These are phyloP conservation scores for Thelonectria discophora DNA, from an alignment of 2,329 filamentous ascomycete genomes.

Conservation along the genomic window DNA sequence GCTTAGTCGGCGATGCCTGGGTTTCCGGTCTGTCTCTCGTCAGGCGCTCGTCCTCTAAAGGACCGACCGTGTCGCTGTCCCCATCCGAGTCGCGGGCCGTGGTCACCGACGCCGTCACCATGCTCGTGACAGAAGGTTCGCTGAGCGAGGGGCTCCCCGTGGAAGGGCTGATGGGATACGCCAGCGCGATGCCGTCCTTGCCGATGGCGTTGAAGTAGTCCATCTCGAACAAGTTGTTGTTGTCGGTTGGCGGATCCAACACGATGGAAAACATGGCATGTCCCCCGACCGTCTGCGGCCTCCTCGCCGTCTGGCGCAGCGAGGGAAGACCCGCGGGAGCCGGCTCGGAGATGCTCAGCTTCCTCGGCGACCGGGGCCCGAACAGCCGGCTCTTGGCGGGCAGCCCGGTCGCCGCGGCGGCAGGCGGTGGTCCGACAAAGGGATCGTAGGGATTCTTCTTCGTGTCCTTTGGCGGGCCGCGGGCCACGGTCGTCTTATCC, in stretches of 20 bases:
- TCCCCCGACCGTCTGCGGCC: conserved; percentile 38
- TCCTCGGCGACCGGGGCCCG: conserved; percentile 35
- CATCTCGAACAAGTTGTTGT: conserved; percentile 21
- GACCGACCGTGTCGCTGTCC: conserved; percentile 28
- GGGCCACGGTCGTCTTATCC: conserved; percentile 40
- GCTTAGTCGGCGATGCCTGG: conserved; percentile 22
- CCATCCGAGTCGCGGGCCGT: conserved; percentile 24
- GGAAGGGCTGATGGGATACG: conserved; percentile 36
- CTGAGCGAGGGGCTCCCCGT: background rate
- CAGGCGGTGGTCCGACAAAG: conserved; percentile 44
- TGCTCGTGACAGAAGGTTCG: conserved; percentile 36
- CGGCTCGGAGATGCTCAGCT: conserved; percentile 33
- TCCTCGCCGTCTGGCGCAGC: conserved; percentile 35
- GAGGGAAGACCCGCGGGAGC: conserved; percentile 25
- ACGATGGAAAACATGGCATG: conserved; percentile 30
- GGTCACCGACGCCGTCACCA: conserved; percentile 39
- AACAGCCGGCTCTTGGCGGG: conserved; percentile 27
- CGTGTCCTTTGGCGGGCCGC: background rate
- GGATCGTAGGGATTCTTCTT: conserved; percentile 41
- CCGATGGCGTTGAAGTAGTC: conserved; percentile 25
- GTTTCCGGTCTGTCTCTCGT: conserved; percentile 27
- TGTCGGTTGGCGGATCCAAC: conserved; percentile 33
- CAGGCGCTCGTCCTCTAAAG: conserved; percentile 11
- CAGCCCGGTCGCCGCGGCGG: background rate
- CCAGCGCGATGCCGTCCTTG: conserved; percentile 30